These are phyloP conservation scores for Solanum commersonii DNA, from an alignment of 257 asterid species.

Conservation along the genomic window DNA sequence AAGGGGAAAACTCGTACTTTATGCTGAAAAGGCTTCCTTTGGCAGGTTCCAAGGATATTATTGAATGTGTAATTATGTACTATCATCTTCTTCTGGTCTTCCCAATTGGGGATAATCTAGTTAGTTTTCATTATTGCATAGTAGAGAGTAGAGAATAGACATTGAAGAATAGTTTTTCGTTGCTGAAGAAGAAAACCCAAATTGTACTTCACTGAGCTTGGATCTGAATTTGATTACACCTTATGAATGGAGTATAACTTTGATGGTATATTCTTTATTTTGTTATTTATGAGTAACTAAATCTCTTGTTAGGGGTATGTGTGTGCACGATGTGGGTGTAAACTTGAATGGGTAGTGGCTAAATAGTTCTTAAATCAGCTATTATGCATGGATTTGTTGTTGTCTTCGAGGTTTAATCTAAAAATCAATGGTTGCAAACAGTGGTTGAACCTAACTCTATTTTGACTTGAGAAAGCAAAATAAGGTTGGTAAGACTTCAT, in stretches of 20 bases:
- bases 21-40: background rate
- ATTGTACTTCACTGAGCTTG: background rate
- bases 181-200: background rate
- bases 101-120: background rate
- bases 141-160: background rate
- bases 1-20: background rate
- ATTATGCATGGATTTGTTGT: background rate
- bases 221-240: background rate
- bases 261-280: background rate
- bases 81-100: background rate
- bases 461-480: background rate
- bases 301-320: no score
- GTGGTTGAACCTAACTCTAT: background rate
- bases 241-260: background rate
- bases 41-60: background rate
- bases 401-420: background rate
- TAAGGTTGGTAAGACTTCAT: background rate
- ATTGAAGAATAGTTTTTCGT: background rate
- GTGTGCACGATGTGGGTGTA: background rate
- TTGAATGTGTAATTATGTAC: background rate
- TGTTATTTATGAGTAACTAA: background rate
- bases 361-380: background rate
- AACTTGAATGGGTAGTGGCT: background rate
- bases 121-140: background rate
- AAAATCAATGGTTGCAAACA: background rate